phyloP scores from a whole-genome alignment of 2,329 filamentous ascomycete genomes.

The Xylaria digitata region DNA sequence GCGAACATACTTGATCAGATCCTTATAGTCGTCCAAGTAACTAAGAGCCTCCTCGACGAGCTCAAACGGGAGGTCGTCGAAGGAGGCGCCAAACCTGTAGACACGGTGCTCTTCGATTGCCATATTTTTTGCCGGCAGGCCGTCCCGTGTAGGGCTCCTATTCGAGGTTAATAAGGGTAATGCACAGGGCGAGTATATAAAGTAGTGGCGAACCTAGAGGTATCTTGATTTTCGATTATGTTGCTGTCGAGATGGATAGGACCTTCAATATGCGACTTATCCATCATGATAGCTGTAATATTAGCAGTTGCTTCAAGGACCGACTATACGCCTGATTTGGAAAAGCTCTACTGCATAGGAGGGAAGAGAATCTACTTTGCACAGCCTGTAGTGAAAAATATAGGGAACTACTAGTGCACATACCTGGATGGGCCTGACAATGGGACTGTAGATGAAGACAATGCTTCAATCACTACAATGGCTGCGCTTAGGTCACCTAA shows the following conservation, averaged over 20 bases:
- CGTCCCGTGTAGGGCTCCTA: not conserved
- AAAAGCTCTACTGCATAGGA: too few species aligned
- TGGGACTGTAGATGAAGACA: too few species aligned
- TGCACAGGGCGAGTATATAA: not conserved
- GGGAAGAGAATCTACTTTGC: not conserved
- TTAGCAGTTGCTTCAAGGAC: not conserved
- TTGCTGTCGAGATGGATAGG: too few species aligned
- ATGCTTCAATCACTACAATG: not conserved
- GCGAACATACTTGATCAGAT: constrained; percentile 13
- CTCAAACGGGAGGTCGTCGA: constrained; percentile 14
- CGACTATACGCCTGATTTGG: not conserved
- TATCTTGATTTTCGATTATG: not conserved
- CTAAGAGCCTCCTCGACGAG: not conserved
- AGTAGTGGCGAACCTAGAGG: not conserved
- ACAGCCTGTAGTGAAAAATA: not conserved
- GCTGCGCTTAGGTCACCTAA: too few species aligned
- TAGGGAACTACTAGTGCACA: too few species aligned
- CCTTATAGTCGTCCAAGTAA: constrained; percentile 19
- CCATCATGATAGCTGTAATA: not conserved
- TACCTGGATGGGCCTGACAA: too few species aligned
- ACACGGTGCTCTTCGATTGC: not conserved
- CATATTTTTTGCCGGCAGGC: not conserved
- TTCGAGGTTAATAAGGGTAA: not conserved
- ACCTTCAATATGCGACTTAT: not conserved
- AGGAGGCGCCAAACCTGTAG: not conserved